Conservation (phyloP, 1,284 basidiomycete species). For the Sphagnurus paluster region DNA sequence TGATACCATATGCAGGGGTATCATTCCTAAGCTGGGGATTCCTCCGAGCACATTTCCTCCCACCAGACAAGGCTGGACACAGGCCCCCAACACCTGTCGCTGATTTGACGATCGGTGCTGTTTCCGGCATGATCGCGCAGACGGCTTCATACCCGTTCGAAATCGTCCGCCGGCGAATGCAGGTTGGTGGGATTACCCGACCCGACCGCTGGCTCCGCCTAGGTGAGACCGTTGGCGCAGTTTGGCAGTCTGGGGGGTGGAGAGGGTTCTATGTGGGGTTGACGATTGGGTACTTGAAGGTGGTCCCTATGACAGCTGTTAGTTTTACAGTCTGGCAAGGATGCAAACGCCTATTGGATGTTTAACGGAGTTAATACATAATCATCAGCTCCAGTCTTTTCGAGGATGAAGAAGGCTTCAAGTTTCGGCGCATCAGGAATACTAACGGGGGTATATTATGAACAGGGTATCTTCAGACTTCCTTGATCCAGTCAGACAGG, state of each 20-base stretch:
- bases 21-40: constrained; percentile 94
- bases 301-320: constrained; percentile 95
- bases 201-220: constrained; percentile 81
- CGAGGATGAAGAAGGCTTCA: too few relatives aligned
- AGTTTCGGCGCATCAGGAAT: too few relatives aligned
- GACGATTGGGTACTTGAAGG: constrained; percentile 92
- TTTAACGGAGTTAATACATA: constrained; percentile 28
- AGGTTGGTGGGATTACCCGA: constrained; percentile 86
- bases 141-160: constrained; percentile 97
- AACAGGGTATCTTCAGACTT: too few relatives aligned
- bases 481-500: constrained; percentile 12
- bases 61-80: constrained; percentile 39
- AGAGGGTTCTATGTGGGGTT: constrained; percentile 94
- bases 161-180: constrained; percentile 91
- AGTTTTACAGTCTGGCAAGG: constrained; percentile 80
- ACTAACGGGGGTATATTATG: constrained; percentile 16
- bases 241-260: constrained; percentile 77
- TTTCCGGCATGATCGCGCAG: constrained; percentile 89
- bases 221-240: constrained; percentile 70
- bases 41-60: constrained; percentile 68
- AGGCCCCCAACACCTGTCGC: constrained; percentile 45
- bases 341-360: constrained; percentile 60
- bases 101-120: constrained; percentile 81
- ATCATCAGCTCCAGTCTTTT: constrained; percentile 22
- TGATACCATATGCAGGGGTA: constrained; percentile 96